phyloP scores from a whole-genome alignment of 2,329 filamentous ascomycete genomes.

The Geosmithia morbida region DNA sequence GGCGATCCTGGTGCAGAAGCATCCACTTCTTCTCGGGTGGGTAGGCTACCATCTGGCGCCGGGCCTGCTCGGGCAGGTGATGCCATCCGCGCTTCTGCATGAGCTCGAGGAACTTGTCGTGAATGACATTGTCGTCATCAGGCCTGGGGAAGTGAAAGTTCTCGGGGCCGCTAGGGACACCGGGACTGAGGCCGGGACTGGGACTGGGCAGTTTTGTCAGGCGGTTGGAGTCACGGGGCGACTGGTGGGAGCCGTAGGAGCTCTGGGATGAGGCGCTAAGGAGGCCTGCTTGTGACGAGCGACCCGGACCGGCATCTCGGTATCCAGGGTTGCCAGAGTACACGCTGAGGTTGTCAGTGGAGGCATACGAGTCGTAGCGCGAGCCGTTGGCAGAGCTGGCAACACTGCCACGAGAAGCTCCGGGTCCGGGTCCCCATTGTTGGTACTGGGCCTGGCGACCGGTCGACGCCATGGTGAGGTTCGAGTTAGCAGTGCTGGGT shows the following conservation, averaged over 20 bases:
- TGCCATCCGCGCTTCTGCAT: conserved; percentile 99
- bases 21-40: conserved; percentile 96
- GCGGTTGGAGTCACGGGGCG: conserved; percentile 41
- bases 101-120: conserved; percentile 80
- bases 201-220: conserved; percentile 34
- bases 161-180: conserved; percentile 23
- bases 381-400: conserved; percentile 36
- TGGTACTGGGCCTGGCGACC: conserved; percentile 63
- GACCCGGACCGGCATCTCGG: conserved; percentile 18
- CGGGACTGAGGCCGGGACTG: conserved; percentile 11
- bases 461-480: conserved; percentile 57
- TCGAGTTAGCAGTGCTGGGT: conserved; percentile 26
- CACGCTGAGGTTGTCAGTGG: conserved; percentile 37
- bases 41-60: conserved; percentile 92
- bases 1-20: conserved; percentile 82
- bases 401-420: conserved; percentile 34
- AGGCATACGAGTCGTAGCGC: conserved; percentile 50
- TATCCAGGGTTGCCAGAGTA: conserved; percentile 39
- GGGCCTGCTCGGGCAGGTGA: conserved; percentile 86
- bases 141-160: conserved; percentile 55
- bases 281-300: conserved; percentile 27
- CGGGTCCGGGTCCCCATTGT: conserved; percentile 43
- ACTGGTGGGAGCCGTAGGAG: conserved; percentile 32
- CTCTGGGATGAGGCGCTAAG: conserved; percentile 42
- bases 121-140: conserved; percentile 67